Conservation (phyloP, 1,139 yeast species). For the Diutina pseudorugosa region DNA sequence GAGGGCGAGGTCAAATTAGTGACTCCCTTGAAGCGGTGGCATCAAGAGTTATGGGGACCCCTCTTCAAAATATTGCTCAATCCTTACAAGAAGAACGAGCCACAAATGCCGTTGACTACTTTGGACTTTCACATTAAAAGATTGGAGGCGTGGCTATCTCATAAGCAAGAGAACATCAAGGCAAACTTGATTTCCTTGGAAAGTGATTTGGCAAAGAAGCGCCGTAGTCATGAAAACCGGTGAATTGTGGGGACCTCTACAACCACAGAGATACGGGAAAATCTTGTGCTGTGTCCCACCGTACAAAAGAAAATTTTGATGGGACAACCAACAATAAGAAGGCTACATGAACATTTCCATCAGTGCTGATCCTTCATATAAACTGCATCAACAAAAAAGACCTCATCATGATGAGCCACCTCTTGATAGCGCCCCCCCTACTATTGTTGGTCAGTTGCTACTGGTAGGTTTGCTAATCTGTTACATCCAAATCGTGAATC, state of each 20-base stretch:
- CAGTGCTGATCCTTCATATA: neutral
- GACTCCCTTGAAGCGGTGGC: slow-evolving; percentile 61
- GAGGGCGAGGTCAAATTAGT: slow-evolving; percentile 22
- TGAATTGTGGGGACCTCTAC: neutral
- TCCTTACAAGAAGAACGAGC: slow-evolving; percentile 17
- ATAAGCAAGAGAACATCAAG: neutral
- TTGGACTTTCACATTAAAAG: neutral
- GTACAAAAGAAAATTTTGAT: neutral
- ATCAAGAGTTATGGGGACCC: slow-evolving; percentile 55
- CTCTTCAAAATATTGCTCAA: slow-evolving; percentile 57
- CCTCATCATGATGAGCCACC: too few species aligned
- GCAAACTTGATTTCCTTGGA: neutral
- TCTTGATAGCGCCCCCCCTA: neutral
- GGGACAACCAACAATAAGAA: too few species aligned
- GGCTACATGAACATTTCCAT: neutral
- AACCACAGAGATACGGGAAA: neutral
- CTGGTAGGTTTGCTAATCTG: too few species aligned
- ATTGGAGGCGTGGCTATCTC: neutral
- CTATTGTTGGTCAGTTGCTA: neutral
- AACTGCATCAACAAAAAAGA: neutral
- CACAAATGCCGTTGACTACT: neutral
- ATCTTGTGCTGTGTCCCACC: too few species aligned
- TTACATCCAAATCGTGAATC: neutral
- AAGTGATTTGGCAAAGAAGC: neutral
- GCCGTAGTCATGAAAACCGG: neutral